Percentiles rank a stretch among this genome's conserved stretches.
Conservation (phyloP, 169 alveolate species). For the Babesia gibsoni region DNA sequence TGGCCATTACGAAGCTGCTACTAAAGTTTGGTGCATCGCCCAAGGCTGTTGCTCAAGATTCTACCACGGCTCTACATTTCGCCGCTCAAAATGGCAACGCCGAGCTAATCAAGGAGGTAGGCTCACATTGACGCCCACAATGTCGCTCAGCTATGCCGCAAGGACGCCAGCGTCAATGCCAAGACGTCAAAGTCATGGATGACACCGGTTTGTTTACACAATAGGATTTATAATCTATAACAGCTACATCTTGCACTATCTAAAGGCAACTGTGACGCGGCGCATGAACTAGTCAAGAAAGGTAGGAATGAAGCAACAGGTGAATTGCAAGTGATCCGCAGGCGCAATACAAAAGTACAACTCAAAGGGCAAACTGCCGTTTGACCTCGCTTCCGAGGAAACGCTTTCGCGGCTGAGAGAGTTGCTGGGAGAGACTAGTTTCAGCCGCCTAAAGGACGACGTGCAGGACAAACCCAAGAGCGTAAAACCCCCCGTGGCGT, state of each 20-base stretch:
- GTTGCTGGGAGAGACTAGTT: conserved; percentile 16
- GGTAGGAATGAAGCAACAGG: conserved; percentile 6
- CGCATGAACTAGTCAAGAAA: conserved; percentile 18
- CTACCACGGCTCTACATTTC: conserved; percentile 59
- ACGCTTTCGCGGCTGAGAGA: conserved; percentile 1
- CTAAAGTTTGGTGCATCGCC: conserved; percentile 47
- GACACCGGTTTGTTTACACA: conserved; percentile 47
- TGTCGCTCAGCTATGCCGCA: conserved; percentile 1
- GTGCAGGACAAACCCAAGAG: not conserved
- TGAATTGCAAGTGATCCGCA: not conserved
- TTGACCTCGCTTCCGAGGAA: conserved; percentile 49
- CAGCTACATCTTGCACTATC: conserved; percentile 54
- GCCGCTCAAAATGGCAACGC: conserved; percentile 58
- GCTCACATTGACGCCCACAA: not conserved
- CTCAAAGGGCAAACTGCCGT: conserved; percentile 36
- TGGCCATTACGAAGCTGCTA: conserved; percentile 9
- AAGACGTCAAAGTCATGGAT: conserved; percentile 45
- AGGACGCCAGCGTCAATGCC: conserved; percentile 37
- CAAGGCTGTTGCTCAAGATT: conserved; percentile 38
- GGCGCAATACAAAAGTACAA: conserved; percentile 58
- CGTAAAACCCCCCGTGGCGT: conserved; percentile 40
- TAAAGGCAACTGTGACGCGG: conserved; percentile 51
- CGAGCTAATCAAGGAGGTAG: conserved; percentile 17
- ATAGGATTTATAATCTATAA: not conserved
- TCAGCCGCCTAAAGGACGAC: conserved; percentile 7